These are phyloP conservation scores for Trypanosoma theileri DNA, from an alignment of 208 protist genomes.

Conservation along the genomic window DNA sequence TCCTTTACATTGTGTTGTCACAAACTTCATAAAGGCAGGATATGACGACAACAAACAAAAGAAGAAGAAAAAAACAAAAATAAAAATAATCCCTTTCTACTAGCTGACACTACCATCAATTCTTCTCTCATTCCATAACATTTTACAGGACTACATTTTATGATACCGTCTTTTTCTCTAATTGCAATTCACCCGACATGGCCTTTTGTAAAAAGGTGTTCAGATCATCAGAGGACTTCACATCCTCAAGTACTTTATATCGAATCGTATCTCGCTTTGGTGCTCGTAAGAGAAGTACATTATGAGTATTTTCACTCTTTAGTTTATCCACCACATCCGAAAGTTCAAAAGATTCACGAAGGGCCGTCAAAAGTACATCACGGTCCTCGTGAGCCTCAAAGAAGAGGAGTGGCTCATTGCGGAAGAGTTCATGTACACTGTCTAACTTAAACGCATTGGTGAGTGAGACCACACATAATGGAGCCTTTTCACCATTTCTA, in stretches of 20 bases:
- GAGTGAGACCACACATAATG: slow-evolving; percentile 53
- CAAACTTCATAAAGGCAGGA: too few species aligned
- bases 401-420: slow-evolving; percentile 70
- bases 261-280: slow-evolving; percentile 22
- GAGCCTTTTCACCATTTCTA: slow-evolving; percentile 25
- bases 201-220: slow-evolving; percentile 21
- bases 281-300: slow-evolving; percentile 22
- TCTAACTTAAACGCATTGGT: slow-evolving; percentile 33
- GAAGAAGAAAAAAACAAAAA: background rate
- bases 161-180: slow-evolving; percentile 9
- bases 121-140: background rate
- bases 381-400: slow-evolving; percentile 41
- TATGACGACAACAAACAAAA: too few species aligned
- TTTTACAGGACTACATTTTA: slow-evolving; percentile 11
- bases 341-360: slow-evolving; percentile 15
- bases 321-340: slow-evolving; percentile 7
- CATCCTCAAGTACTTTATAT: slow-evolving; percentile 24
- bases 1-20: too few species aligned
- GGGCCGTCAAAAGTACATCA: slow-evolving; percentile 12
- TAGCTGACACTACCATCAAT: background rate
- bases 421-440: slow-evolving; percentile 35
- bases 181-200: slow-evolving; percentile 13
- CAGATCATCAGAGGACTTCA: slow-evolving; percentile 11
- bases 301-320: background rate
- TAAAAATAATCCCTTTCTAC: background rate